phyloP scores from a whole-genome alignment of 768 basidiomycete genomes.

The Leccinum boreale region DNA sequence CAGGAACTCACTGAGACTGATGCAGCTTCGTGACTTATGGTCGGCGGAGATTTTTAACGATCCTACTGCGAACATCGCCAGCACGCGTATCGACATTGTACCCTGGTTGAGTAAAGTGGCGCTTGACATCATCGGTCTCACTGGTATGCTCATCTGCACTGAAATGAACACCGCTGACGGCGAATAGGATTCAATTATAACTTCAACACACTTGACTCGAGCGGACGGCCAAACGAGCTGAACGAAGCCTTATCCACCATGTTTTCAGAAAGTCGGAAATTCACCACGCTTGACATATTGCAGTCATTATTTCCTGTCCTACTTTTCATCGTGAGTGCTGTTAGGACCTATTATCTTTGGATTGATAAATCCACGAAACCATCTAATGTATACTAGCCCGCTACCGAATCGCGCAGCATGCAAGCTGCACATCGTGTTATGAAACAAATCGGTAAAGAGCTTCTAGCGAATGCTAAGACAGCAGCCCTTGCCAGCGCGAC shows the following conservation, averaged over 20 bases:
- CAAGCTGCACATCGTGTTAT: conserved; percentile 34
- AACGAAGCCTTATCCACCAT: conserved; percentile 34
- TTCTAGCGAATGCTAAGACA: conserved; percentile 49
- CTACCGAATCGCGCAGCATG: not conserved
- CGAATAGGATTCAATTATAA: conserved; percentile 37
- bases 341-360: not conserved
- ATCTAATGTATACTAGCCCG: not conserved
- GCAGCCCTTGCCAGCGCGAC: conserved; percentile 24
- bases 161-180: not conserved
- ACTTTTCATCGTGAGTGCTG: conserved; percentile 36
- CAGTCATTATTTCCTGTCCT: conserved; percentile 36
- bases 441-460: conserved; percentile 22
- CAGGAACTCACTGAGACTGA: not conserved
- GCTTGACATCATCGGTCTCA: conserved; percentile 41
- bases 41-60: conserved; percentile 30
- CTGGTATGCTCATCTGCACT: conserved; percentile 25
- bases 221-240: conserved; percentile 29
- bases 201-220: conserved; percentile 31
- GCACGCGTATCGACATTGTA: conserved; percentile 29
- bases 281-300: conserved; percentile 30
- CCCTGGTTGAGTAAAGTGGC: conserved; percentile 36
- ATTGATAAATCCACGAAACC: not conserved
- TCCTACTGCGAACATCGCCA: conserved; percentile 13
- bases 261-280: conserved; percentile 11
- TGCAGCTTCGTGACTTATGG: conserved; percentile 50